Evolutionary conservation across 257 asterid genomes (phyloP).

Genomic region (Haberlea rhodopensis): DNA sequence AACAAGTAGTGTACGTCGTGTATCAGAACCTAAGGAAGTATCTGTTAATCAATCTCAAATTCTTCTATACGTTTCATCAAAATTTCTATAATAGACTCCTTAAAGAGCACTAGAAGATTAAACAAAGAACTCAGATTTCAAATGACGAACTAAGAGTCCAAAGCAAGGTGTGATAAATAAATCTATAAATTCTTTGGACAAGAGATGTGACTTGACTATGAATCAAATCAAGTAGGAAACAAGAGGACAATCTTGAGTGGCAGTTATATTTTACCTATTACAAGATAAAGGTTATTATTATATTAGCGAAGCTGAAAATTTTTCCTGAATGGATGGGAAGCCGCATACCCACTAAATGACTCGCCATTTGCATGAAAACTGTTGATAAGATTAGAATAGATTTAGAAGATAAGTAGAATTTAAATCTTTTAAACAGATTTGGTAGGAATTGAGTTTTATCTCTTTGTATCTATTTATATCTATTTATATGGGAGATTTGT

Average conservation of each 20-base stretch:
- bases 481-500: too few relatives aligned
- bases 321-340: conserved; percentile 23
- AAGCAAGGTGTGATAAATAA: background rate
- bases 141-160: background rate
- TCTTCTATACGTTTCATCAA: background rate
- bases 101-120: background rate
- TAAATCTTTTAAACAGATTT: too few relatives aligned
- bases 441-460: too few relatives aligned
- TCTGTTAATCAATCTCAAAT: background rate
- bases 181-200: conserved; percentile 6
- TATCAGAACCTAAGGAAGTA: background rate
- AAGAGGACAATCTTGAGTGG: conserved; percentile 11
- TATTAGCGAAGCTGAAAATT: background rate
- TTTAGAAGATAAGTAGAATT: too few relatives aligned
- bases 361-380: conserved; percentile 83
- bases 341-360: conserved; percentile 76
- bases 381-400: too few relatives aligned
- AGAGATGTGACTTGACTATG: background rate
- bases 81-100: too few relatives aligned
- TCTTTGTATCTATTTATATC: too few relatives aligned
- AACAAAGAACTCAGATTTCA: background rate
- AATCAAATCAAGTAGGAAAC: conserved; percentile 3
- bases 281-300: background rate
- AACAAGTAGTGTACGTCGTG: too few relatives aligned
- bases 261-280: conserved; percentile 8